Conservation (phyloP, 2,329 filamentous ascomycete species). For the Aspergillus aculeatus region DNA sequence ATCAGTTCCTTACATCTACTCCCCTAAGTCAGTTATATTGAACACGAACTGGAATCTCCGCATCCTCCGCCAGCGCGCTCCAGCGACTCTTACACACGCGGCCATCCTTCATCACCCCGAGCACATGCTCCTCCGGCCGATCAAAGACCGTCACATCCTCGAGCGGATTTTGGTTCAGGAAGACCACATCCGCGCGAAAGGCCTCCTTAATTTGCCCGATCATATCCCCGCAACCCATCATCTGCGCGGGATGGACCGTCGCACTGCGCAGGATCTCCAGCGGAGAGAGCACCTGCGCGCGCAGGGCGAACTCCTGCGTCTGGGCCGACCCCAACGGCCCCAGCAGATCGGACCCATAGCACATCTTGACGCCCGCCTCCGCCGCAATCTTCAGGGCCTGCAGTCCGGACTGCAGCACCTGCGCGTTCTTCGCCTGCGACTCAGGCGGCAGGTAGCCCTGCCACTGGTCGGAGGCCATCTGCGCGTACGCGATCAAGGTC, state of each 20-base stretch:
- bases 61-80: conserved; percentile 4
- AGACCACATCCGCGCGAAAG: conserved; percentile 54
- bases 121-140: conserved; percentile 46
- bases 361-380: conserved; percentile 47
- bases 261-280: conserved; percentile 51
- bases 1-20: no score
- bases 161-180: conserved; percentile 55
- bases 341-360: conserved; percentile 57
- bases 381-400: conserved; percentile 43
- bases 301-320: conserved; percentile 50
- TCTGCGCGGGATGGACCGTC: conserved; percentile 53
- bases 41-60: not conserved
- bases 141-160: conserved; percentile 56
- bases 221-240: conserved; percentile 47
- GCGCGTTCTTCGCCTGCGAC: conserved; percentile 51
- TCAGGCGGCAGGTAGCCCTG: conserved; percentile 28
- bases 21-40: no score
- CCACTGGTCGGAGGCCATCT: conserved; percentile 42
- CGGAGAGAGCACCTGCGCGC: conserved; percentile 44
- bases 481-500: conserved; percentile 53
- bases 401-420: conserved; percentile 51
- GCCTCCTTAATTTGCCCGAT: conserved; percentile 54
- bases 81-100: conserved; percentile 33
- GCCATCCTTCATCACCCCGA: conserved; percentile 58
- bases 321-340: conserved; percentile 52